phyloP scores from a whole-genome alignment of 148 eudicot genomes.

The Rhododendron ovatum region DNA sequence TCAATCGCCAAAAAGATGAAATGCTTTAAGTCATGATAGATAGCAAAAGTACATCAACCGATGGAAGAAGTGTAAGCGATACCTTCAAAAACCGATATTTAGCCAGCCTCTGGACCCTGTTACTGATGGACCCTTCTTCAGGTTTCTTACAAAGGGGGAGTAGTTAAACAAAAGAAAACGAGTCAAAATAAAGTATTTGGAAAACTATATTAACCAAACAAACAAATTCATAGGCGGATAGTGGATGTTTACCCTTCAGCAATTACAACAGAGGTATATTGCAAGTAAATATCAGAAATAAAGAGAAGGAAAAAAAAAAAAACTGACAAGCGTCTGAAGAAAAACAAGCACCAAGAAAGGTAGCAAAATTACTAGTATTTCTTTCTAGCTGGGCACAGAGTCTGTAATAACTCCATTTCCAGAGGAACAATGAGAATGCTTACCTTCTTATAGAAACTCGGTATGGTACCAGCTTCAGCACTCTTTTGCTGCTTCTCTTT shows the following conservation, averaged over 20 bases:
- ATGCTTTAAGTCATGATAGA: neutral
- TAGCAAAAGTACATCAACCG: neutral
- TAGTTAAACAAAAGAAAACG: neutral
- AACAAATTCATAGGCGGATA: neutral
- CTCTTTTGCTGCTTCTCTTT: constrained; percentile 97
- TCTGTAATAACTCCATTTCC: neutral
- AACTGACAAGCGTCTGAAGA: neutral
- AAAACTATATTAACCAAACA: neutral
- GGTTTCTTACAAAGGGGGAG: constrained; percentile 56
- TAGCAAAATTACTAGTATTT: neutral
- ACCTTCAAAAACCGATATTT: constrained; percentile 97
- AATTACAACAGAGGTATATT: neutral
- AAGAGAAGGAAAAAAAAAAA: too few relatives aligned
- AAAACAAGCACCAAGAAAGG: neutral
- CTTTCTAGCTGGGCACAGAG: neutral
- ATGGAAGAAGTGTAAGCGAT: neutral
- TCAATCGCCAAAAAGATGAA: neutral
- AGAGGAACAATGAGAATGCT: neutral
- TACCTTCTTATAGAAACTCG: constrained; percentile 95
- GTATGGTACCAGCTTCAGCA: constrained; percentile 84
- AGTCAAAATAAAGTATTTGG: neutral
- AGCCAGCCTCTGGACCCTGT: constrained; percentile 91
- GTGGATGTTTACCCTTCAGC: neutral
- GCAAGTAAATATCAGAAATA: neutral
- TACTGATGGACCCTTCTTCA: constrained; percentile 95